These are phyloP conservation scores for Linnemannia hyalina DNA, from an alignment of 192 early-diverging fungal species.

Conservation along the genomic window DNA sequence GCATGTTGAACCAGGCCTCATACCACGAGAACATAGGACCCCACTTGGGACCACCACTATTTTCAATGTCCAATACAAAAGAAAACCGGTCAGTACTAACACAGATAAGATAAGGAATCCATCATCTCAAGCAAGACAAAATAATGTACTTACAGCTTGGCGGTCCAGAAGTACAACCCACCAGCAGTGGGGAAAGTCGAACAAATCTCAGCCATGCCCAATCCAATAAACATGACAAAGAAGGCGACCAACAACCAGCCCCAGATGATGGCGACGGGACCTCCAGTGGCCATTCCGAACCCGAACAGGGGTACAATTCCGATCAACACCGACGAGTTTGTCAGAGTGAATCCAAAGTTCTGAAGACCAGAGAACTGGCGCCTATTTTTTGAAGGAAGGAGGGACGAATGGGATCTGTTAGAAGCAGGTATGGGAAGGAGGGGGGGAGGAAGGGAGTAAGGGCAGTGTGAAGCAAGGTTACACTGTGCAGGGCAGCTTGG, in stretches of 20 bases:
- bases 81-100: not conserved
- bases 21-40: conserved; percentile 60
- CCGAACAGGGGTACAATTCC: conserved; percentile 58
- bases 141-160: conserved; percentile 28
- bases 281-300: conserved; percentile 60
- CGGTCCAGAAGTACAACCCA: conserved; percentile 51
- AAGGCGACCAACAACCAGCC: conserved; percentile 64
- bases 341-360: conserved; percentile 54
- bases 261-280: conserved; percentile 61
- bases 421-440: no score
- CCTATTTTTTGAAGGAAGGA: conserved; percentile 16
- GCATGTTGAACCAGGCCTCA: conserved; percentile 60
- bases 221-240: conserved; percentile 62
- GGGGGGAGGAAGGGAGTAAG: no score
- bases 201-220: conserved; percentile 68
- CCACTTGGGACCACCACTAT: conserved; percentile 55
- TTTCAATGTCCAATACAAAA: not conserved
- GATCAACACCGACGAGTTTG: conserved; percentile 49
- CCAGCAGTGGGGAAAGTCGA: conserved; percentile 64
- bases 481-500: not conserved
- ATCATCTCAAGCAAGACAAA: not conserved
- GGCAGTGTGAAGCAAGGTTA: not conserved
- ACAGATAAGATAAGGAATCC: conserved; percentile 3
- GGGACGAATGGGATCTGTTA: not conserved
- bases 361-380: conserved; percentile 55